Base-by-base conservation (phyloP, 2,329 filamentous ascomycete genomes). In the Dendryphion nanum region DNA sequence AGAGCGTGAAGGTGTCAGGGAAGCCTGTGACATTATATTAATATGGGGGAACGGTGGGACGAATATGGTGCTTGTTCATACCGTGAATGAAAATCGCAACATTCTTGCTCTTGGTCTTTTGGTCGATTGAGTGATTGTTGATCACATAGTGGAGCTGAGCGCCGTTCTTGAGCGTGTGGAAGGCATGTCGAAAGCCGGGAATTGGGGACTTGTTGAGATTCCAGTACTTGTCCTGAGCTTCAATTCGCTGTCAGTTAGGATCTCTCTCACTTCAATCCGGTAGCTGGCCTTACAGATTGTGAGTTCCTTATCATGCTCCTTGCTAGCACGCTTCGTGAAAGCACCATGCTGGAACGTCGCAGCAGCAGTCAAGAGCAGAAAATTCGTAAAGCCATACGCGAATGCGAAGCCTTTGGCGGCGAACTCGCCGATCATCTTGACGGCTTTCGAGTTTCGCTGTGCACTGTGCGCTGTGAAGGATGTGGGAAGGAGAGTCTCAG, bases 1-100 rank as follows among this genome's bases (percentile, higher is more conserved):
- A 82, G 35, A 81, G 59, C 8, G 72, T 66, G 59, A 69, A 79
- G 39, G 76, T 78, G 48, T 82, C 78, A 5, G 78, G 78, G 41
- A 79, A 82, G 24, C 78, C 59, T 63, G 30, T 10, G n/a, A 13
- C 5, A 5, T 17, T 6, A 18, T 41, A n/a, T 33, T 24, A 12
- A 33, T 36, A 6, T 20, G 8, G 14, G 29, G 7, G 8, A 7
- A 30, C 10, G 10, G 8, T 30, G 14, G 29, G 4, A 18, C 18
- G 15, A 19, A 3, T n/a, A 28, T 12, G 10, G 10, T 33, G 26
- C 43, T 36, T 35, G n/a, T n/a, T n/a, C 23, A n/a, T 26, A 55
- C 59, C 78, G 55, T 81, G 78, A 14, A 81, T 61, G 48, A 80
- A 75, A 28, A 81, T 68, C 17, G 77, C 66, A 13, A 80, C 55